Evolutionary conservation across 2,329 filamentous ascomycete genomes (phyloP).

Genomic region (Trichoderma guizhouense): DNA sequence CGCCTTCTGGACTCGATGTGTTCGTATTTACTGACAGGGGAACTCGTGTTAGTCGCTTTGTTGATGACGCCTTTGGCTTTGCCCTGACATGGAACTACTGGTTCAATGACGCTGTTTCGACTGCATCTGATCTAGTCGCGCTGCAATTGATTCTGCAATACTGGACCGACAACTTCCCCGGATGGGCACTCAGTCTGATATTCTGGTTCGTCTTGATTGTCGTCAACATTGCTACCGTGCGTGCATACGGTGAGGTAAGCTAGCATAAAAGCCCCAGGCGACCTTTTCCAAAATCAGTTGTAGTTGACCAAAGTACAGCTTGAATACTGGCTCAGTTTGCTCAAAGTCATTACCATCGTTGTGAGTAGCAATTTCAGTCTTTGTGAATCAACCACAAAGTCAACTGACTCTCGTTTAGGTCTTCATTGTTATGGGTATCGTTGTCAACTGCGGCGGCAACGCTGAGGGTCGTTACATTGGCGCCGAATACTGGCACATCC

Average conservation of each 20-base stretch:
- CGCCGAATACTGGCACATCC: slow-evolving; percentile 54
- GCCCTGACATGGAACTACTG: slow-evolving; percentile 59
- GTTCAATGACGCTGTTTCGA: slow-evolving; percentile 59
- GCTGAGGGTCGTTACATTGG: slow-evolving; percentile 53
- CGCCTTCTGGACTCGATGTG: slow-evolving; percentile 20
- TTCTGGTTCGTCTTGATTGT: slow-evolving; percentile 55
- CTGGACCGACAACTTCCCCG: slow-evolving; percentile 61
- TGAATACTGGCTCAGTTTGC: background rate
- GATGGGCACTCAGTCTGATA: slow-evolving; percentile 60
- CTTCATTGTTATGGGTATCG: slow-evolving; percentile 63
- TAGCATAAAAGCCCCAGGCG: background rate
- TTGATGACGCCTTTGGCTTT: slow-evolving; percentile 53
- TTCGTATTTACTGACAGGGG: slow-evolving; percentile 1
- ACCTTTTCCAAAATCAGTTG: background rate
- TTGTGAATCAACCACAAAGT: slow-evolving; percentile 28
- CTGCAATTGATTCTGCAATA: slow-evolving; percentile 54
- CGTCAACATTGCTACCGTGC: slow-evolving; percentile 34
- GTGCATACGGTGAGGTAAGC: slow-evolving; percentile 35
- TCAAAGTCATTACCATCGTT: background rate
- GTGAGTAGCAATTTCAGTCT: slow-evolving; percentile 44
- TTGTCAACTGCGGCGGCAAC: slow-evolving; percentile 51
- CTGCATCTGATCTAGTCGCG: slow-evolving; percentile 56
- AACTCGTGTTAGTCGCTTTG: slow-evolving; percentile 38
- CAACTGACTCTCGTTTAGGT: slow-evolving; percentile 28
- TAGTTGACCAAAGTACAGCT: slow-evolving; percentile 31